Evolutionary conservation across 306 rosid species (phyloP).

Genomic region (Senna tora): DNA sequence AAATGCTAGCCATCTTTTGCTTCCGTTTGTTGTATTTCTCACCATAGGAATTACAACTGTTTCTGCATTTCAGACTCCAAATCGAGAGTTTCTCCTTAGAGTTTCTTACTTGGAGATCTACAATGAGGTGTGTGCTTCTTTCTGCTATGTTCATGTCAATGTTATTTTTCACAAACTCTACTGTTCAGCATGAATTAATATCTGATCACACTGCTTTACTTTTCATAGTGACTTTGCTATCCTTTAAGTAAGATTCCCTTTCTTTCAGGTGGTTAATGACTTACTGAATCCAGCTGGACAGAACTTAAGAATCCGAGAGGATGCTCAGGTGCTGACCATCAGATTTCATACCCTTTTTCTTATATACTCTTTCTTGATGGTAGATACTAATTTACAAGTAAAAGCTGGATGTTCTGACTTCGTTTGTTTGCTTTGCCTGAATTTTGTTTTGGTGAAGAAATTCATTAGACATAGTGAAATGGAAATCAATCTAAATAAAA

Average conservation of each 20-base stretch:
- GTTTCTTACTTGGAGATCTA: constrained; percentile 97
- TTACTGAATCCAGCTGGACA: constrained; percentile 97
- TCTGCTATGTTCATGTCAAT: constrained; percentile 29
- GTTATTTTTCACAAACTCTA: constrained; percentile 21
- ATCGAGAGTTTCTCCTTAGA: constrained; percentile 94
- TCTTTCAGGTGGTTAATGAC: constrained; percentile 91
- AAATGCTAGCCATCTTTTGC: constrained; percentile 28
- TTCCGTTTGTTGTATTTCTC: constrained; percentile 37
- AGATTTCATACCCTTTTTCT: constrained; percentile 35
- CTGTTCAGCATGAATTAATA: constrained; percentile 35
- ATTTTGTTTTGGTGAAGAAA: constrained; percentile 26
- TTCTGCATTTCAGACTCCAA: constrained; percentile 76
- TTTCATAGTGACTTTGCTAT: constrained; percentile 18
- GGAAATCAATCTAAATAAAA: constrained; percentile 21
- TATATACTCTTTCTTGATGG: constrained; percentile 18
- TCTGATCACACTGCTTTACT: constrained; percentile 36
- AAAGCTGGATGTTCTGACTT: constrained; percentile 14
- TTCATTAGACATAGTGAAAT: constrained; percentile 24
- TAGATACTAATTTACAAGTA: constrained; percentile 20
- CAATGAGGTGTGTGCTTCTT: constrained; percentile 82
- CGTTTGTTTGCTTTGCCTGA: constrained; percentile 14
- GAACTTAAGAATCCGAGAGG: constrained; percentile 97
- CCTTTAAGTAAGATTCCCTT: constrained; percentile 31
- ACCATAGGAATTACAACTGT: constrained; percentile 34
- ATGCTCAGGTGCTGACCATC: constrained; percentile 72